phyloP scores from a whole-genome alignment of 257 asterid species.

The Marsdenia floribunda region DNA sequence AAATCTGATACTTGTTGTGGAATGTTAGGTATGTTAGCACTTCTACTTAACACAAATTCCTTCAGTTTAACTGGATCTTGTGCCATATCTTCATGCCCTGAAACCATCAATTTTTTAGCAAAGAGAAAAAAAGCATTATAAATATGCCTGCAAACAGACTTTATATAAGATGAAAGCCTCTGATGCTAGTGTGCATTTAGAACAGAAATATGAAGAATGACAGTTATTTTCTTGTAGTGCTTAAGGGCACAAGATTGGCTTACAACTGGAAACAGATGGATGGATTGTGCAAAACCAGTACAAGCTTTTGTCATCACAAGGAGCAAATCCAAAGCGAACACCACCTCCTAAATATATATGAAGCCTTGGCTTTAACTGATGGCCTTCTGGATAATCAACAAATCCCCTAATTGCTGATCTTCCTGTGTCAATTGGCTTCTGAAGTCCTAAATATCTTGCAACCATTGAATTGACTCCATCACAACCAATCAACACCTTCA shows the following conservation, averaged over 20 bases:
- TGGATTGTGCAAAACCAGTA: slow-evolving; percentile 74
- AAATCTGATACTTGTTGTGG: slow-evolving; percentile 28
- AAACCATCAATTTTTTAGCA: not conserved
- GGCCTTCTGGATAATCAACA: slow-evolving; percentile 50
- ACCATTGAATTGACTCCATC: slow-evolving; percentile 79
- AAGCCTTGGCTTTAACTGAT: slow-evolving; percentile 48
- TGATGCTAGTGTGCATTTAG: not conserved
- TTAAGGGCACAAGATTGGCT: slow-evolving; percentile 22
- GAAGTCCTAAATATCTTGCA: slow-evolving; percentile 69
- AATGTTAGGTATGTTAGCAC: slow-evolving; percentile 26
- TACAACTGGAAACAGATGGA: slow-evolving; percentile 42
- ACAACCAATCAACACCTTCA: slow-evolving; percentile 73
- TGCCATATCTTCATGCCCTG: not conserved
- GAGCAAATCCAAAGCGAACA: slow-evolving; percentile 50
- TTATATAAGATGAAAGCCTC: not conserved
- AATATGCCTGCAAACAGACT: not conserved
- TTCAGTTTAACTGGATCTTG: slow-evolving; percentile 51
- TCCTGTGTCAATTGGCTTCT: slow-evolving; percentile 37
- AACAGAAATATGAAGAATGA: not conserved
- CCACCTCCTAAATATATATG: slow-evolving; percentile 58
- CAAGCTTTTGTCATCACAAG: slow-evolving; percentile 53
- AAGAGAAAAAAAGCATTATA: not conserved
- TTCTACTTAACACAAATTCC: slow-evolving; percentile 48
- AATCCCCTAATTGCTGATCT: slow-evolving; percentile 73
- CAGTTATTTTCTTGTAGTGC: not conserved